Conservation (phyloP, 305 asterid species). For the Stenogyne calaminthoides region DNA sequence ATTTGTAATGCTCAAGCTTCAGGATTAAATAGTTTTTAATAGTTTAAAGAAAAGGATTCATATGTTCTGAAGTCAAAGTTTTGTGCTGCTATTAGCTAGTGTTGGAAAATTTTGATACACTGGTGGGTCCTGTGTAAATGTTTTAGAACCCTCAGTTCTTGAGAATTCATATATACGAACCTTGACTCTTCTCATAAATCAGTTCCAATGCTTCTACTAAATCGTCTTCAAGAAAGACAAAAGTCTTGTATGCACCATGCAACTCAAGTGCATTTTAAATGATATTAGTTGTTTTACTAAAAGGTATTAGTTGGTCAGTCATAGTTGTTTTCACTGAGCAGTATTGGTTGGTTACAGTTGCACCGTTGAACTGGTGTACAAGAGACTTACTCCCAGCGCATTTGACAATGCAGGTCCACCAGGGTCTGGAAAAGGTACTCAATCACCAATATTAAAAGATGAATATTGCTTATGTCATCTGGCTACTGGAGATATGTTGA, state of each 20-base stretch:
- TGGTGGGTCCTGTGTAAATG: neutral
- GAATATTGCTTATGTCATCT: constrained; percentile 90
- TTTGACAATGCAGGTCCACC: constrained; percentile 68
- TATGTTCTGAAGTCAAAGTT: neutral
- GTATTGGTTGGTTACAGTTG: too few relatives aligned
- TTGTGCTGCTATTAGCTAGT: neutral
- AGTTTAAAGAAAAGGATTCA: neutral
- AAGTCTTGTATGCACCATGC: too few relatives aligned
- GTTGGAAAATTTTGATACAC: neutral
- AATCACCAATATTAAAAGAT: constrained; percentile 84
- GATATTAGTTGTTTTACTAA: too few relatives aligned
- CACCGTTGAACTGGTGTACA: too few relatives aligned
- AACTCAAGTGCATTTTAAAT: too few relatives aligned
- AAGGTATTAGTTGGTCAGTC: too few relatives aligned
- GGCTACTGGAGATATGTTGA: constrained; percentile 96
- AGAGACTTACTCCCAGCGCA: neutral
- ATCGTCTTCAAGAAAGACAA: too few relatives aligned
- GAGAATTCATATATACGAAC: neutral
- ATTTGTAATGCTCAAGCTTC: neutral
- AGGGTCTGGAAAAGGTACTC: constrained; percentile 94
- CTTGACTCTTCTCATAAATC: neutral
- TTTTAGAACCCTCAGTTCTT: constrained; percentile 6
- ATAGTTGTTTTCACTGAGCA: too few relatives aligned
- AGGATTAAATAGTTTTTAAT: neutral
- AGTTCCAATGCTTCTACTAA: neutral